These are phyloP conservation scores for Talaromyces funiculosus DNA, from an alignment of 2,329 filamentous ascomycete genomes.

Conservation along the genomic window DNA sequence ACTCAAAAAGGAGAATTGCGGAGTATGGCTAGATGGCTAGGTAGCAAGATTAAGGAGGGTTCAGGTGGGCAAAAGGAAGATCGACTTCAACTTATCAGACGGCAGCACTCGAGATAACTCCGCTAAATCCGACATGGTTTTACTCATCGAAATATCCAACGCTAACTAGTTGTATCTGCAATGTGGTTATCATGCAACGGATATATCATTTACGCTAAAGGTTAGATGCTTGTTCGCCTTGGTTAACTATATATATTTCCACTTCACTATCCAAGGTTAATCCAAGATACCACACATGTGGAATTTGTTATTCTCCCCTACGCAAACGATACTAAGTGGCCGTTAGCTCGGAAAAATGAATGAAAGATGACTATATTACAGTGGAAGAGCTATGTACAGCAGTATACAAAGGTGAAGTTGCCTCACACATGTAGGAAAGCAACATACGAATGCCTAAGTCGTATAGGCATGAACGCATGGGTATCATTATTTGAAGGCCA, in stretches of 20 bases:
- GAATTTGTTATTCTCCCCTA: no score
- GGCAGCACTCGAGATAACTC: not conserved
- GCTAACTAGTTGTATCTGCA: no score
- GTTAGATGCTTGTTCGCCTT: no score
- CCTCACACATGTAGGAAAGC: not conserved
- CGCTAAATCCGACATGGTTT: constrained; percentile 3
- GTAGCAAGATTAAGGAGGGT: not conserved
- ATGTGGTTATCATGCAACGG: no score
- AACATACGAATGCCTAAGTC: not conserved
- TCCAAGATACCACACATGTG: no score
- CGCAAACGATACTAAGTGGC: no score
- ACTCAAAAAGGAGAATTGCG: not conserved
- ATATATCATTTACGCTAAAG: no score
- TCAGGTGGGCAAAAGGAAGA: not conserved
- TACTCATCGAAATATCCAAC: not conserved
- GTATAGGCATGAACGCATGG: not conserved
- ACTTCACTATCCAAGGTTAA: no score
- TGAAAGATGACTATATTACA: no score
- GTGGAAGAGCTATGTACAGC: not conserved
- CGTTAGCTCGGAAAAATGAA: not conserved
- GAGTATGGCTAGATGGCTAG: no score
- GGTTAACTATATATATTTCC: no score
- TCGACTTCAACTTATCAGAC: not conserved
- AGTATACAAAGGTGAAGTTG: not conserved
- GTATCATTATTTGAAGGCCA: constrained; percentile 8